Evolutionary conservation across 2,329 filamentous ascomycete species (phyloP).

Genomic region (Ascomycota sp.): DNA sequence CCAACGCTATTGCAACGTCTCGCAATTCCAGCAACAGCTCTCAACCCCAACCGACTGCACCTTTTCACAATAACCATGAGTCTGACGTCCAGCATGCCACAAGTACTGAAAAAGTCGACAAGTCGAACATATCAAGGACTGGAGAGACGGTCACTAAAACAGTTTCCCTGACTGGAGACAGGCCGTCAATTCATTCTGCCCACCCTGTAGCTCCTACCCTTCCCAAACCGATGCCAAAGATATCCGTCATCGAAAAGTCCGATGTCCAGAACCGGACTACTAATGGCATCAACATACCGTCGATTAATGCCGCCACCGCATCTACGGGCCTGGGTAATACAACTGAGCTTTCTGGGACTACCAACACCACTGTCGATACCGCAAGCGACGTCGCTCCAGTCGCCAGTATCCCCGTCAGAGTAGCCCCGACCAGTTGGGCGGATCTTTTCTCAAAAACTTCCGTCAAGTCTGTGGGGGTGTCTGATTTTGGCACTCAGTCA

Average conservation of each 20-base stretch:
- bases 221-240: slow-evolving; percentile 17
- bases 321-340: slow-evolving; percentile 2
- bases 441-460: slow-evolving; percentile 17
- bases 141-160: too few species aligned
- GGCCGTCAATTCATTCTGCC: too few species aligned
- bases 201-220: slow-evolving; percentile 26
- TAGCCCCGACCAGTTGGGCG: slow-evolving; percentile 18
- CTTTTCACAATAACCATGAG: not conserved
- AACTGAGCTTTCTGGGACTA: slow-evolving; percentile 5
- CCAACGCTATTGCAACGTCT: not conserved
- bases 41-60: not conserved
- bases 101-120: too few species aligned
- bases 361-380: slow-evolving; percentile 1
- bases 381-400: slow-evolving; percentile 3
- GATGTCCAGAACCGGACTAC: too few species aligned
- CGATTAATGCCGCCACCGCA: slow-evolving; percentile 3
- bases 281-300: slow-evolving; percentile 2
- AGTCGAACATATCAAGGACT: too few species aligned
- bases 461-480: slow-evolving; percentile 4
- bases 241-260: slow-evolving; percentile 5
- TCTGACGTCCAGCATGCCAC: not conserved
- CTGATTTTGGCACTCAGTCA: slow-evolving; percentile 3
- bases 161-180: too few species aligned
- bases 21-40: not conserved
- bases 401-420: slow-evolving; percentile 8